These are phyloP conservation scores for Cenchrus fungigraminus DNA, from an alignment of 176 grass and related monocot genomes.

Conservation along the genomic window DNA sequence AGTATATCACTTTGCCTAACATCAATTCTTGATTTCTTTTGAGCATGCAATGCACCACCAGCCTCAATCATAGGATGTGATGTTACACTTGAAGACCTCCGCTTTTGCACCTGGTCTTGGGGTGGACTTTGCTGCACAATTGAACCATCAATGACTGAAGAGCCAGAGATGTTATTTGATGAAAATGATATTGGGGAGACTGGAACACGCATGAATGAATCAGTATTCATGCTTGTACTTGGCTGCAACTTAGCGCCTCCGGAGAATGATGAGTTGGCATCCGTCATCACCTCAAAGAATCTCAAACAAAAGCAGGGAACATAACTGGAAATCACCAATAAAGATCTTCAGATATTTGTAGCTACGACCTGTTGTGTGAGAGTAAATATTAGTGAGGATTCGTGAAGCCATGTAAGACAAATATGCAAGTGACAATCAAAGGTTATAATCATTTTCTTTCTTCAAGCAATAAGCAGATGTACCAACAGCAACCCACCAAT, in stretches of 20 bases:
- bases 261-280: conserved; percentile 74
- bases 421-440: conserved; percentile 3
- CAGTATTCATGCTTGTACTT: conserved; percentile 78
- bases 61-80: conserved; percentile 63
- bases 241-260: conserved; percentile 74
- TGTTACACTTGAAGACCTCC: conserved; percentile 76
- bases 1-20: conserved; percentile 72
- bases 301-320: conserved; percentile 8
- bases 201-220: conserved; percentile 88
- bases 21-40: conserved; percentile 84
- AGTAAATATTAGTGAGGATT: conserved; percentile 22
- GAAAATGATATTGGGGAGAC: conserved; percentile 97
- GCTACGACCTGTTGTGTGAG: conserved; percentile 10
- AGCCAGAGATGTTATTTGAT: conserved; percentile 97
- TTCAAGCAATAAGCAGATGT: background rate
- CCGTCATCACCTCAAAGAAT: conserved; percentile 54
- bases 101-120: conserved; percentile 74
- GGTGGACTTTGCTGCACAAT: conserved; percentile 76
- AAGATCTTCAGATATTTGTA: conserved; percentile 33
- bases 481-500: background rate
- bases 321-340: conserved; percentile 18
- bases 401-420: conserved; percentile 12
- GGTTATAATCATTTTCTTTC: background rate
- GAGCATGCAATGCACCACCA: conserved; percentile 51
- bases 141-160: conserved; percentile 90